Conservation (phyloP, 1,284 basidiomycete species). For the Fomitopsis schrenkii region DNA sequence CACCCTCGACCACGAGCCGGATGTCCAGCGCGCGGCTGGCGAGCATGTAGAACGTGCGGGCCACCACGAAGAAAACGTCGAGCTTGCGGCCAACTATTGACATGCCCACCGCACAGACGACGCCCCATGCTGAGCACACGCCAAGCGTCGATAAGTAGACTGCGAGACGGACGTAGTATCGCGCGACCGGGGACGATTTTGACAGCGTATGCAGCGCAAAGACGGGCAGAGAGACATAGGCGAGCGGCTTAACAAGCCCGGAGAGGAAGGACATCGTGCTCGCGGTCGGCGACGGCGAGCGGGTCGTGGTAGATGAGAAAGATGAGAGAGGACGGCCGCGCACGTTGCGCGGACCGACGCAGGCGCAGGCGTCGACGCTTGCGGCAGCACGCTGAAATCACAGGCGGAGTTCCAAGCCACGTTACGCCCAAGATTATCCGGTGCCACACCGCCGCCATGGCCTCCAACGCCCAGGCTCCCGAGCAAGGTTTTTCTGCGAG, state of each 20-base stretch:
- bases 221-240: conserved; percentile 68
- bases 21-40: conserved; percentile 69
- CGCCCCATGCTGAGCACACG: conserved; percentile 73
- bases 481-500: neutral
- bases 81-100: conserved; percentile 68
- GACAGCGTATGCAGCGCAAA: conserved; percentile 58
- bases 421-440: conserved; percentile 11
- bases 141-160: conserved; percentile 77
- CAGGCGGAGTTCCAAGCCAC: conserved; percentile 11
- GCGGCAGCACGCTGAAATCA: conserved; percentile 9
- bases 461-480: conserved; percentile 2
- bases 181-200: conserved; percentile 46
- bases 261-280: conserved; percentile 54
- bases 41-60: conserved; percentile 79
- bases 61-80: conserved; percentile 86
- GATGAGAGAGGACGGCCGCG: neutral
- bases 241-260: conserved; percentile 60
- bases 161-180: conserved; percentile 72
- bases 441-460: neutral
- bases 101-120: conserved; percentile 70
- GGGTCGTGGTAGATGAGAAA: neutral
- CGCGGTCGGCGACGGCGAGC: conserved; percentile 1
- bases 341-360: neutral
- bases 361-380: conserved; percentile 1
- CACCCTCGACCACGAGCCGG: conserved; percentile 79